Conservation (phyloP, 2,329 filamentous ascomycete genomes). For the Ceratocystis harringtonii region DNA sequence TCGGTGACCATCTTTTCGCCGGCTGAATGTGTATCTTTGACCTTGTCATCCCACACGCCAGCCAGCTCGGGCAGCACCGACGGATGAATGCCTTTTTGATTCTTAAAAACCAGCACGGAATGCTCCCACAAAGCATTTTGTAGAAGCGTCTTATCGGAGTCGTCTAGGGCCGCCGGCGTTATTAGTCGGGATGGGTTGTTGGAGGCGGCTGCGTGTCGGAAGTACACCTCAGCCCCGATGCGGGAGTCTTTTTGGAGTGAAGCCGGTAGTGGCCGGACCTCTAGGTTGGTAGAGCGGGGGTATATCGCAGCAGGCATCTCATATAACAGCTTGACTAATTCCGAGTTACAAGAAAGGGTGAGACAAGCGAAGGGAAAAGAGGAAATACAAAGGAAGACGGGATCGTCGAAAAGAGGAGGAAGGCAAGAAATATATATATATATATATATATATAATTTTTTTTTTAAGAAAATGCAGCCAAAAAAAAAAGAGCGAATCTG, state of each 20-base stretch:
- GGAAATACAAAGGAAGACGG: background rate
- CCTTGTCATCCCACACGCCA: slow-evolving; percentile 15
- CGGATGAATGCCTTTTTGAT: slow-evolving; percentile 13
- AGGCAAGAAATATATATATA: too few relatives aligned
- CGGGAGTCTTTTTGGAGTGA: slow-evolving; percentile 13
- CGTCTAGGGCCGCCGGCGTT: slow-evolving; percentile 1
- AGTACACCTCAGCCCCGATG: slow-evolving; percentile 15
- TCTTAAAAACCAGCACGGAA: slow-evolving; percentile 15
- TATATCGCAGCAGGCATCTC: slow-evolving; percentile 10
- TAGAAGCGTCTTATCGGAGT: slow-evolving; percentile 10
- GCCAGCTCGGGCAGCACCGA: slow-evolving; percentile 12
- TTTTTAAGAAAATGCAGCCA: background rate
- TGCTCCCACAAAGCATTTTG: slow-evolving; percentile 12
- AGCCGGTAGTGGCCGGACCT: slow-evolving; percentile 10
- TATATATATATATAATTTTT: background rate
- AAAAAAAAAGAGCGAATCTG: background rate
- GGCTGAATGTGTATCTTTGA: slow-evolving; percentile 16
- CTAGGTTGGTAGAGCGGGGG: slow-evolving; percentile 13
- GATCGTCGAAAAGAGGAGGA: background rate
- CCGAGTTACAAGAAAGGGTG: background rate
- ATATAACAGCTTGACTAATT: background rate
- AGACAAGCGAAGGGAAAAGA: background rate
- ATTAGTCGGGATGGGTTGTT: background rate
- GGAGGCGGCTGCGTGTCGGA: background rate
- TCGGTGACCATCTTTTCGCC: slow-evolving; percentile 17